These are phyloP conservation scores for Excoecaria agallocha DNA, from an alignment of 345 rosid species.

Conservation along the genomic window DNA sequence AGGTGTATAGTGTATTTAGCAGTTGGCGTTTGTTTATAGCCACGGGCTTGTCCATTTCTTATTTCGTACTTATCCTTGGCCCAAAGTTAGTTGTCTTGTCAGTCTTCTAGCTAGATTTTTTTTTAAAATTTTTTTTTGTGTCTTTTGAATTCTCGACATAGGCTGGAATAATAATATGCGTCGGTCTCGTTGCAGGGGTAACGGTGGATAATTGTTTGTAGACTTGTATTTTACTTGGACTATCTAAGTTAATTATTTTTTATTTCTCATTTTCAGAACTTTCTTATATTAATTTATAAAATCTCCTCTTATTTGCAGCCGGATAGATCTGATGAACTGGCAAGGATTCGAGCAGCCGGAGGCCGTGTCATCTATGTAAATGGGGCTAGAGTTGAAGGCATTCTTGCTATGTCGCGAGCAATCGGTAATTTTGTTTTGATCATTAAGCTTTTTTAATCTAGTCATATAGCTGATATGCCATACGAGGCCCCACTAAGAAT, in stretches of 20 bases:
- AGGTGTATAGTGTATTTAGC: neutral
- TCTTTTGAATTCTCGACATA: neutral
- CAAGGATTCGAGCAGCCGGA: constrained; percentile 67
- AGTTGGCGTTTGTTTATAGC: neutral
- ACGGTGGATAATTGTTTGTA: too few species aligned
- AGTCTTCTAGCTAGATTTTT: neutral
- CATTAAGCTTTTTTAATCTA: neutral
- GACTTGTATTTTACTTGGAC: too few species aligned
- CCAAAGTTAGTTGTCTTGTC: too few species aligned
- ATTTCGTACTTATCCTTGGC: neutral
- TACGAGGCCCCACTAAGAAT: neutral
- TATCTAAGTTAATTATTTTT: neutral
- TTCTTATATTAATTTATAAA: neutral
- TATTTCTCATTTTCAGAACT: neutral
- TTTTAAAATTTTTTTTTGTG: neutral
- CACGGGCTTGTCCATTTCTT: neutral
- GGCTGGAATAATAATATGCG: neutral
- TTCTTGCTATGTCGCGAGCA: constrained; percentile 87
- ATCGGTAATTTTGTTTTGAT: constrained; percentile 46
- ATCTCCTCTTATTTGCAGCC: constrained; percentile 46
- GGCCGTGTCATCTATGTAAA: constrained; percentile 53
- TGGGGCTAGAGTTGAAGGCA: constrained; percentile 80
- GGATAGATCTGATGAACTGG: constrained; percentile 69
- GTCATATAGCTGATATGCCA: neutral
- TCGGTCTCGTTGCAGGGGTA: neutral